phyloP scores from a whole-genome alignment of 179 eudicot genomes.

The Silene noctiflora region DNA sequence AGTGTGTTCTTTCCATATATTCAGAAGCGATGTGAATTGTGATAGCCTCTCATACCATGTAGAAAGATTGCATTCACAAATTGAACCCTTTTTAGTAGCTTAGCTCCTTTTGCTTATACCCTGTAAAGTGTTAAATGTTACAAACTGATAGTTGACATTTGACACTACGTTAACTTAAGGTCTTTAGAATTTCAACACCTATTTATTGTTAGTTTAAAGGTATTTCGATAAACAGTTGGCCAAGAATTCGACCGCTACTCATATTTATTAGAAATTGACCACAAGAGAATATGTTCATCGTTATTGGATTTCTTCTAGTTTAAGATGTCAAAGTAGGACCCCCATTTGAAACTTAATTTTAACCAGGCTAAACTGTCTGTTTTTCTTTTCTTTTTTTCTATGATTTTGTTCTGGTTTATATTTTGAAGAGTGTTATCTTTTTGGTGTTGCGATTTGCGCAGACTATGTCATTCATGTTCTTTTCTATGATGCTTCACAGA shows the following conservation, averaged over 20 bases:
- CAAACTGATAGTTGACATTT: background rate
- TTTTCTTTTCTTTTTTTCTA: background rate
- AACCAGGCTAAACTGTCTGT: background rate
- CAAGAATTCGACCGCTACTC: background rate
- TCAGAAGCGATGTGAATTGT: background rate
- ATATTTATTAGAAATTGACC: background rate
- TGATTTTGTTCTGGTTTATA: background rate
- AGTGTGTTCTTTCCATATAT: background rate
- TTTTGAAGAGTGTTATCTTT: background rate
- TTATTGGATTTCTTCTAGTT: background rate
- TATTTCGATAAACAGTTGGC: background rate
- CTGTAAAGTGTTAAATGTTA: background rate
- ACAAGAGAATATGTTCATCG: background rate
- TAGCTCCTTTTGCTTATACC: background rate
- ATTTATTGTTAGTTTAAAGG: background rate
- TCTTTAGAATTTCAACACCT: background rate
- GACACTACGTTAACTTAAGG: background rate
- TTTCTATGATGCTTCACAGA: conserved; percentile 39
- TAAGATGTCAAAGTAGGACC: background rate
- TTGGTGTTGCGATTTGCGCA: conserved; percentile 15
- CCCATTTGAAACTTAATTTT: background rate
- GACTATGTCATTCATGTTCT: conserved; percentile 15
- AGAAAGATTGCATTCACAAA: background rate
- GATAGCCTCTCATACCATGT: background rate
- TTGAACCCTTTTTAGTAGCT: background rate